phyloP scores from a whole-genome alignment of 2,329 filamentous ascomycete genomes.

The Talaromyces sp. region DNA sequence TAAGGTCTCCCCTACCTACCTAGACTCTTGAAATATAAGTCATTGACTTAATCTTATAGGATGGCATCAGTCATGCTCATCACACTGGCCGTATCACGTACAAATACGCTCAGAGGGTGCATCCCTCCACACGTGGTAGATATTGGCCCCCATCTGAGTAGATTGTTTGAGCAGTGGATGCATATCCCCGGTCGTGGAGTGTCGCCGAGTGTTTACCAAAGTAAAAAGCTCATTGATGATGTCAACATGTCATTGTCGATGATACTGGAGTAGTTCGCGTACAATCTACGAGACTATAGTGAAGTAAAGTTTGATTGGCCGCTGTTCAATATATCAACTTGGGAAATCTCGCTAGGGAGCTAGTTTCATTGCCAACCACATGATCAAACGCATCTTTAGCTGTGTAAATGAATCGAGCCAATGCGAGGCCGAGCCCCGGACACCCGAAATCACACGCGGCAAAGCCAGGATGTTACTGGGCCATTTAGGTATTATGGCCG shows the following conservation, averaged over 20 bases:
- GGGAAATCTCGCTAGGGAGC: neutral
- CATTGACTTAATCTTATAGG: neutral
- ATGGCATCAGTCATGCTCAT: neutral
- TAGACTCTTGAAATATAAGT: too few relatives aligned
- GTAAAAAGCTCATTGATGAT: slow-evolving; percentile 46
- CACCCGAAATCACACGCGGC: neutral
- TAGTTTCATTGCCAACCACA: neutral
- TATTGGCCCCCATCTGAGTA: slow-evolving; percentile 44
- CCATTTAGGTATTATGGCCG: neutral
- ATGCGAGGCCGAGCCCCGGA: neutral
- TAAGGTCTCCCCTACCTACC: slow-evolving; percentile 31
- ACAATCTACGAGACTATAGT: neutral
- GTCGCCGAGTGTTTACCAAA: slow-evolving; percentile 50
- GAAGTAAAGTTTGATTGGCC: neutral
- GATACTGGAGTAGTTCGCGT: neutral
- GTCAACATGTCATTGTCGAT: neutral
- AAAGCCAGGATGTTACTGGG: neutral
- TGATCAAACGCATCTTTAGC: neutral
- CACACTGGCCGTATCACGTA: neutral
- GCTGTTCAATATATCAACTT: neutral
- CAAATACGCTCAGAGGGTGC: slow-evolving; percentile 31
- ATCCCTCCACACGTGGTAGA: slow-evolving; percentile 40
- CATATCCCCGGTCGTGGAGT: slow-evolving; percentile 36
- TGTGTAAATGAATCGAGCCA: neutral
- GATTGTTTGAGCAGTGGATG: slow-evolving; percentile 45